Base-by-base conservation (phyloP, 371 early-diverging fungal species). In the Dichotomocladium elegans region DNA sequence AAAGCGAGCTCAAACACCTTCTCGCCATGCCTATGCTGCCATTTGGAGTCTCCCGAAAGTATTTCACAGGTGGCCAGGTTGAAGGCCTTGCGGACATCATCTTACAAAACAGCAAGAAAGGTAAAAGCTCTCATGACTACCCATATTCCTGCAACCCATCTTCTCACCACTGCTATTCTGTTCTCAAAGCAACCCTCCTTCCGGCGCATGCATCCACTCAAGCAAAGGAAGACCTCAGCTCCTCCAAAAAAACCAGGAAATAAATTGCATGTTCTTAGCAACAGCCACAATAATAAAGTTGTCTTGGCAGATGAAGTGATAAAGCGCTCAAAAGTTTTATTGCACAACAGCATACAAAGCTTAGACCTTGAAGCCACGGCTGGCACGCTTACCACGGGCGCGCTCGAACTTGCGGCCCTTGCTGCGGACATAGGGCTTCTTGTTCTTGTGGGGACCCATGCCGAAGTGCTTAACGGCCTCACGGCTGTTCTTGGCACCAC, bases 371-470 rank as follows among this genome's bases (percentile, higher is more conserved):
- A 87, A 94, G 72, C 95, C 95, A 72, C 93, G 91, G 77, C 88
- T 87, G 67, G 91, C 87, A 87, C 99, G 91, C 77, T 96, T 92
- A 87, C 98, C 98, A 93, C 99, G 96, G 72, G 98, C 98, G 54
- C 84, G 80, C 82, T 98, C 98, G 82, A 96, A 96, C 91, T 99
- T 99, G 85, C 99, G 91, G 59, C 99, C 99, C 93, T 97, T 96
- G 81, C 92, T 90, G 69, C 93, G 91, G 72, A 96, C 92, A 72
- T 90, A 96, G 68, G 99, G 99, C 89, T 79, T 81, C 74, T 72
- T 74, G 66, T 82, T 69, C 80, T 86, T 84, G 68, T 86, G 83
- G 73, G 95, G 93, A 47, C 79, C 83, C 64, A 78, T 64, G 55
- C 79, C 79, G 51, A 81, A 85, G 88, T 97, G 98, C 89, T 90